Evolutionary conservation across 2,329 filamentous ascomycete species (phyloP).

Genomic region (Sclerotiophoma versabilis): DNA sequence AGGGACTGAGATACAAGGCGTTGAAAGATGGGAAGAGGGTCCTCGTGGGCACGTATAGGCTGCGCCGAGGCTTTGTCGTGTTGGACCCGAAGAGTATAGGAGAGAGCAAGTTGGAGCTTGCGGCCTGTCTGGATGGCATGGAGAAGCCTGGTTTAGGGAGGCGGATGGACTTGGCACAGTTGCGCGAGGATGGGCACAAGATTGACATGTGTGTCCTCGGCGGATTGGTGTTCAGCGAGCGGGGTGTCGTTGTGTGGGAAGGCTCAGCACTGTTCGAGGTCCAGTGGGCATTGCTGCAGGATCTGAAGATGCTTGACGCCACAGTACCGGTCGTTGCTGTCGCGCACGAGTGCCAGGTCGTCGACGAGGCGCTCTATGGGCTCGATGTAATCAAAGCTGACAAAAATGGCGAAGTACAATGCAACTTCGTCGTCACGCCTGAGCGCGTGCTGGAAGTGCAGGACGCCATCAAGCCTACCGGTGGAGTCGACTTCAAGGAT

Average conservation of each 20-base stretch:
- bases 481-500: constrained; percentile 50
- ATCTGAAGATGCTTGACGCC: constrained; percentile 39
- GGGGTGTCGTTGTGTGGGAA: constrained; percentile 52
- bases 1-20: constrained; percentile 49
- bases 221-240: constrained; percentile 49
- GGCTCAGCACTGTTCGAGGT: constrained; percentile 54
- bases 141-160: constrained; percentile 49
- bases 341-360: constrained; percentile 54
- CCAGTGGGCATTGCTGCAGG: constrained; percentile 53
- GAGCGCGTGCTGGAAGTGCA: constrained; percentile 38
- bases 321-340: constrained; percentile 44
- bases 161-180: constrained; percentile 45
- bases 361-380: constrained; percentile 38
- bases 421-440: constrained; percentile 52
- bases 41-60: constrained; percentile 53
- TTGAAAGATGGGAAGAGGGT: constrained; percentile 52
- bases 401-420: constrained; percentile 52
- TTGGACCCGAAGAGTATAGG: constrained; percentile 48
- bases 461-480: constrained; percentile 42
- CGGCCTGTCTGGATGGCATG: constrained; percentile 55
- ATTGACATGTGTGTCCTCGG: constrained; percentile 52
- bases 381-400: constrained; percentile 31
- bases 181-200: constrained; percentile 36
- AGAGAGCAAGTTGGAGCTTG: constrained; percentile 37
- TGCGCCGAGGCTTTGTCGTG: constrained; percentile 53